phyloP scores from a whole-genome alignment of 192 early-diverging fungal genomes.

The Coemansia sp. region DNA sequence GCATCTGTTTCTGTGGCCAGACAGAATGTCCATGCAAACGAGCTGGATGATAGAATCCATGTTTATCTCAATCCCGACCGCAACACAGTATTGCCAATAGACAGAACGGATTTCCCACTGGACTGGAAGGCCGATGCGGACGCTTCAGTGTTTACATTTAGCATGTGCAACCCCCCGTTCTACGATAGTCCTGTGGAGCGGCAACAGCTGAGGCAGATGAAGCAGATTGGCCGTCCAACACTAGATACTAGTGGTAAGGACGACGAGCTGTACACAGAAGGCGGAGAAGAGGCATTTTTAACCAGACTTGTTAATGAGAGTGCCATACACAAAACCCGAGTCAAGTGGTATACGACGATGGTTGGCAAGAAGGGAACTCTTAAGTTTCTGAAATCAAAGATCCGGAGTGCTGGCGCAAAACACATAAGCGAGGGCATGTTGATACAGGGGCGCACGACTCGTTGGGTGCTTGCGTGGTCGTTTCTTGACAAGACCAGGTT shows the following conservation, averaged over 20 bases:
- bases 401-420: constrained; percentile 8
- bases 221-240: constrained; percentile 30
- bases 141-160: constrained; percentile 58
- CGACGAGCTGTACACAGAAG: constrained; percentile 76
- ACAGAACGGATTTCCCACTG: constrained; percentile 20
- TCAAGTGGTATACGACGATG: constrained; percentile 81
- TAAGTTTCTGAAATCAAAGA: constrained; percentile 8
- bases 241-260: constrained; percentile 60
- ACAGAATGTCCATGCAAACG: constrained; percentile 67
- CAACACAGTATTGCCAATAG: constrained; percentile 18
- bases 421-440: constrained; percentile 23
- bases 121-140: constrained; percentile 15
- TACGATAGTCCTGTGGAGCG: constrained; percentile 66
- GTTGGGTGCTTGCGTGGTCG: constrained; percentile 52
- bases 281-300: constrained; percentile 80
- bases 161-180: constrained; percentile 95
- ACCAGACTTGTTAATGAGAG: constrained; percentile 71
- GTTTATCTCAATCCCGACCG: constrained; percentile 54
- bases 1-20: constrained; percentile 63
- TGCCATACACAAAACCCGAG: constrained; percentile 22
- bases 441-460: constrained; percentile 28
- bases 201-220: constrained; percentile 50
- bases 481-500: constrained; percentile 24
- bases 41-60: constrained; percentile 58
- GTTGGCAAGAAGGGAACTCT: constrained; percentile 66